A percentile compares a stretch with the other conserved stretches of the same genome.
Evolutionary conservation across 2,329 filamentous ascomycete species (phyloP).

Genomic region (Sclerotinia nivalis): DNA sequence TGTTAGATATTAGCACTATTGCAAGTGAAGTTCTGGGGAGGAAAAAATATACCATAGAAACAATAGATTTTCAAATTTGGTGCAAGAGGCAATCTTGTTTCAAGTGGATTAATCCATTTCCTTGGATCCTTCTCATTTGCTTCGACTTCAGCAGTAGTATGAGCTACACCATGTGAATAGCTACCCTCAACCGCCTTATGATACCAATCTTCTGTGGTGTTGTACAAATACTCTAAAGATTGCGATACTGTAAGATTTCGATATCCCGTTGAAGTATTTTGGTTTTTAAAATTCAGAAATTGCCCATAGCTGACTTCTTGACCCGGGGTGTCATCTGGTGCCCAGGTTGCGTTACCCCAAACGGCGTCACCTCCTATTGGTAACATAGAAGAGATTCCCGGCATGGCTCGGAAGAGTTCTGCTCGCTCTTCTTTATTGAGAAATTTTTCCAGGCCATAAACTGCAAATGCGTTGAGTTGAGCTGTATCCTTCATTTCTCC

Average conservation of each 20-base stretch:
- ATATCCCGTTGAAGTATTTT: slow-evolving; percentile 63
- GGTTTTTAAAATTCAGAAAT: slow-evolving; percentile 78
- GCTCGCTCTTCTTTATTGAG: slow-evolving; percentile 85
- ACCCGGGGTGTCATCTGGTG: slow-evolving; percentile 79
- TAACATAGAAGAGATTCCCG: slow-evolving; percentile 93
- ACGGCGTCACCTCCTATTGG: slow-evolving; percentile 90
- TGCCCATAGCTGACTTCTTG: slow-evolving; percentile 76
- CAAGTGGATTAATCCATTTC: slow-evolving; percentile 95
- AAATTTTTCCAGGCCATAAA: slow-evolving; percentile 96
- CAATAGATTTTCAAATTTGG: slow-evolving; percentile 94
- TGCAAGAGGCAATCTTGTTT: slow-evolving; percentile 81
- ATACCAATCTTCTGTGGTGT: slow-evolving; percentile 85
- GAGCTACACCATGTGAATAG: slow-evolving; percentile 88
- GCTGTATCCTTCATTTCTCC: slow-evolving; percentile 99
- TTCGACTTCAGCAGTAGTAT: slow-evolving; percentile 77
- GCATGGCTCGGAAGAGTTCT: slow-evolving; percentile 95
- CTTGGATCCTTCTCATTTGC: slow-evolving; percentile 71
- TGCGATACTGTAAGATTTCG: slow-evolving; percentile 79
- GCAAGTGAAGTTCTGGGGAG: neutral
- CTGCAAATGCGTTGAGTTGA: slow-evolving; percentile 92
- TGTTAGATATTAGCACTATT: slow-evolving; percentile 26
- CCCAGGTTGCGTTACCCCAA: slow-evolving; percentile 89
- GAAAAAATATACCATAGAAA: slow-evolving; percentile 69
- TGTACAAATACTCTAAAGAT: slow-evolving; percentile 75
- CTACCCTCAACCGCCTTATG: slow-evolving; percentile 66